Percentiles rank a stretch among this genome's conserved stretches.
Evolutionary conservation across 345 rosid species (phyloP).

Genomic region (Heritiera fomes): DNA sequence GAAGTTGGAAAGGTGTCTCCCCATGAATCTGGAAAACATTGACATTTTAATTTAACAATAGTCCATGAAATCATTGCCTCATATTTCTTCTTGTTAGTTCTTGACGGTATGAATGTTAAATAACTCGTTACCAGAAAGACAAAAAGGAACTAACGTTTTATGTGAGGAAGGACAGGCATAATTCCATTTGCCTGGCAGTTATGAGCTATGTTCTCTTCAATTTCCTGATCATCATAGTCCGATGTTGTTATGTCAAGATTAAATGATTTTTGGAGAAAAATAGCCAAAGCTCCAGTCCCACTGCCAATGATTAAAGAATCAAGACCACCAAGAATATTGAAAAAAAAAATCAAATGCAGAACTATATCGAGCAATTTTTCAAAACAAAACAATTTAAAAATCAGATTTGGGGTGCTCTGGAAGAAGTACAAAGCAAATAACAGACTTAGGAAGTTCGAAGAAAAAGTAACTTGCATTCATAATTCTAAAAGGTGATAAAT

Average conservation of each 20-base stretch:
- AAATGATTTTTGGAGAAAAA: slow-evolving; percentile 65
- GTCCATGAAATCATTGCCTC: background rate
- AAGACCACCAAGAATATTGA: slow-evolving; percentile 1
- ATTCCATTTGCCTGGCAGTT: slow-evolving; percentile 76
- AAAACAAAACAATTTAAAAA: background rate
- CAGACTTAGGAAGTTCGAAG: background rate
- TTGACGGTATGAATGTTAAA: too few relatives aligned
- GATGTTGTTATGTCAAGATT: slow-evolving; percentile 83
- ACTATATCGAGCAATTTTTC: background rate
- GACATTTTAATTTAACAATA: slow-evolving; percentile 7
- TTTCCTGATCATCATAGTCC: slow-evolving; percentile 81
- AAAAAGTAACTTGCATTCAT: background rate
- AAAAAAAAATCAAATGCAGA: slow-evolving; percentile 3
- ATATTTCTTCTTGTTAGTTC: background rate
- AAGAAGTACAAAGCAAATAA: background rate
- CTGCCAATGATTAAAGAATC: slow-evolving; percentile 42
- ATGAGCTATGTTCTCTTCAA: slow-evolving; percentile 85
- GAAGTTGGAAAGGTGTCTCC: slow-evolving; percentile 74
- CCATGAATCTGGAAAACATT: slow-evolving; percentile 74
- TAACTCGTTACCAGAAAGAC: background rate
- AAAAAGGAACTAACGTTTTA: slow-evolving; percentile 65
- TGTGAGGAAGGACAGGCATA: slow-evolving; percentile 71
- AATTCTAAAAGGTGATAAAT: background rate
- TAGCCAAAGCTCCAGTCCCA: slow-evolving; percentile 95
- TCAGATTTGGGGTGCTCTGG: background rate